Percentiles rank a stretch among this genome's conserved stretches.
phyloP scores from a whole-genome alignment of 495 filamentous ascomycete species.

The Podospora bellae-mahoneyi region DNA sequence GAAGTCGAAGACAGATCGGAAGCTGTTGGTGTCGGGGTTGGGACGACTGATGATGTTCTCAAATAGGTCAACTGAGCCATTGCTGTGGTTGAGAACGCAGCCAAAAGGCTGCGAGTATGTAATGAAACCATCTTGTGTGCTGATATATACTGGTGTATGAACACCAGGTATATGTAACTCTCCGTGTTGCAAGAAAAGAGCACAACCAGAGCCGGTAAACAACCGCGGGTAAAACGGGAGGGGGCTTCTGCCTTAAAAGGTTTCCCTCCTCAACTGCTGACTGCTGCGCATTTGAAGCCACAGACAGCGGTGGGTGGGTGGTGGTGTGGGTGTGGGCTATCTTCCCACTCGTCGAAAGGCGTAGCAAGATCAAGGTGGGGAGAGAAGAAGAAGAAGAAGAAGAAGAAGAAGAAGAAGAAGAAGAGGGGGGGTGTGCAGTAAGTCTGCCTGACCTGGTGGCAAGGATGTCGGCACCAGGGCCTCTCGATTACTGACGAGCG shows the following conservation, averaged over 20 bases:
- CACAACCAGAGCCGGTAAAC: neutral
- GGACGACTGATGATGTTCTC: neutral
- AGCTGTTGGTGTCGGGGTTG: neutral
- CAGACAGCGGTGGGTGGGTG: conserved; percentile 5
- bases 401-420: no score
- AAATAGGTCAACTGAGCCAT: conserved; percentile 11
- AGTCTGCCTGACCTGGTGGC: neutral
- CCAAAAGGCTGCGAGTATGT: conserved; percentile 12
- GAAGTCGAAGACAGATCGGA: conserved; percentile 16
- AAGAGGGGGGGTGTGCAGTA: neutral
- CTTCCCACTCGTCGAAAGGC: neutral
- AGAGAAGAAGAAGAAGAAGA: neutral
- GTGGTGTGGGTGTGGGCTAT: conserved; percentile 3
- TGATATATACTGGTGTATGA: neutral
- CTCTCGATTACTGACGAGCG: neutral
- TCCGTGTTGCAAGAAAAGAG: neutral
- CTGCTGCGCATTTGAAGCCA: conserved; percentile 1
- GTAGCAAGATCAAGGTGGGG: neutral
- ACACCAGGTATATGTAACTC: neutral
- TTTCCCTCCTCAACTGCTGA: neutral
- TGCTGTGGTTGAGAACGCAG: conserved; percentile 8
- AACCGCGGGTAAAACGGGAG: neutral
- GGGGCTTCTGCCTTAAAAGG: neutral
- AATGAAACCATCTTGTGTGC: neutral
- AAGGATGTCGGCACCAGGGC: neutral